phyloP scores from a whole-genome alignment of 2,329 filamentous ascomycete genomes.

The Ophiocordyceps australis region DNA sequence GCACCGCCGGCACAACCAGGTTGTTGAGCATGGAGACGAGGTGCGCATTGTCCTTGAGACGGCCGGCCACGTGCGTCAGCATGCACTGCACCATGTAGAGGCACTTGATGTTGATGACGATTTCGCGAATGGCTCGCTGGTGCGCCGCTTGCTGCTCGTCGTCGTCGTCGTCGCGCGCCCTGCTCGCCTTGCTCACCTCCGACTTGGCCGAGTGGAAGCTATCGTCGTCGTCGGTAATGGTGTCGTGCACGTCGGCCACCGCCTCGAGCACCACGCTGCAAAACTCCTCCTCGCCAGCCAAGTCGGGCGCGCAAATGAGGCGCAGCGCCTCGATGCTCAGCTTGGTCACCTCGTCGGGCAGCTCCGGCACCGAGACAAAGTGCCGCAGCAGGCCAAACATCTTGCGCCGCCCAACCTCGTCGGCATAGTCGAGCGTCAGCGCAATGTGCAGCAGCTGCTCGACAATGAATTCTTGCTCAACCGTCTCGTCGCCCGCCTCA shows the following conservation, averaged over 20 bases:
- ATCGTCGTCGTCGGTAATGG: conserved; percentile 57
- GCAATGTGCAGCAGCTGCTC: conserved; percentile 91
- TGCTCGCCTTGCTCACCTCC: conserved; percentile 53
- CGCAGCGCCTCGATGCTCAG: conserved; percentile 69
- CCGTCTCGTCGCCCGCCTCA: conserved; percentile 58
- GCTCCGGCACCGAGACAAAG: conserved; percentile 64
- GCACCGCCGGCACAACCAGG: conserved; percentile 83
- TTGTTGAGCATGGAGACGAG: conserved; percentile 98
- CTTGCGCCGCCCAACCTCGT: conserved; percentile 85
- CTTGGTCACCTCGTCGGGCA: conserved; percentile 86
- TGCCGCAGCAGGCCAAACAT: conserved; percentile 89
- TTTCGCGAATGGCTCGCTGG: conserved; percentile 69
- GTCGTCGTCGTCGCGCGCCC: conserved; percentile 24
- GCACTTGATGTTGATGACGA: conserved; percentile 97
- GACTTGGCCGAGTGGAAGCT: conserved; percentile 91
- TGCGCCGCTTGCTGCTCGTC: conserved; percentile 46
- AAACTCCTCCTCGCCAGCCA: conserved; percentile 63
- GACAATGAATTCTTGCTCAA: conserved; percentile 87
- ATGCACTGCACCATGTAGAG: conserved; percentile 95
- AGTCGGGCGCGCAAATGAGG: conserved; percentile 61
- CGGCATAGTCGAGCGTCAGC: conserved; percentile 86
- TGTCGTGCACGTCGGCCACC: conserved; percentile 91
- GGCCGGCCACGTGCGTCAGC: conserved; percentile 80
- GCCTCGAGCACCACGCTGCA: conserved; percentile 78
- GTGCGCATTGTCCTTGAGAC: conserved; percentile 74